Percentiles rank a stretch among this genome's conserved stretches.
phyloP scores from a whole-genome alignment of 2,329 filamentous ascomycete species.

The Diplocarpon rosae region DNA sequence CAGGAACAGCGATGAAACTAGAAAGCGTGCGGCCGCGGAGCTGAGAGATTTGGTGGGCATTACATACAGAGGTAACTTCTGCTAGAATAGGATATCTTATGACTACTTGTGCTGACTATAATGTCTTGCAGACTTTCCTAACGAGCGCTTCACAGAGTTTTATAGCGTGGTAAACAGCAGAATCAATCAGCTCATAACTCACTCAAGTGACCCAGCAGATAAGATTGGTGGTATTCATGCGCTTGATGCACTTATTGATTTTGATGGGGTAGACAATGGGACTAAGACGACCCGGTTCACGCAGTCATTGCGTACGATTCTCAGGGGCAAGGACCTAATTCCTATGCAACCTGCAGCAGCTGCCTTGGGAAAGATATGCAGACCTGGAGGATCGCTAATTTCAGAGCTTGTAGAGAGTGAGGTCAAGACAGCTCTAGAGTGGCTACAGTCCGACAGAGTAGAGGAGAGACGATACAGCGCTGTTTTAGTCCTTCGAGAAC shows the following conservation, averaged over 20 bases:
- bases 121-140: conserved; percentile 52
- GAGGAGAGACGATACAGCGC: conserved; percentile 91
- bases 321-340: conserved; percentile 81
- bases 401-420: conserved; percentile 94
- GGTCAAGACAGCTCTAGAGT: conserved; percentile 91
- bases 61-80: conserved; percentile 25
- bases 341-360: conserved; percentile 86
- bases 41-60: conserved; percentile 27
- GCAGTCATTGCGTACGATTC: conserved; percentile 74
- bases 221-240: conserved; percentile 86
- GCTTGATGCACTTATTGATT: conserved; percentile 86
- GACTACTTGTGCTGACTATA: not conserved
- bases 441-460: conserved; percentile 88
- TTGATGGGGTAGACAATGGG: conserved; percentile 87
- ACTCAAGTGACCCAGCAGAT: conserved; percentile 78
- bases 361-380: conserved; percentile 80
- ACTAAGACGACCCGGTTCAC: conserved; percentile 92
- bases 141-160: conserved; percentile 66
- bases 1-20: conserved; percentile 25
- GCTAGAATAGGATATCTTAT: not conserved
- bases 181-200: conserved; percentile 65
- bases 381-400: conserved; percentile 85
- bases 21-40: conserved; percentile 26
- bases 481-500: conserved; percentile 79
- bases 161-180: conserved; percentile 56